Evolutionary conservation across 441 rosid species (phyloP), one percentile per base, ranked within the genome.

Genomic region (Raphanus hybrid): DNA sequence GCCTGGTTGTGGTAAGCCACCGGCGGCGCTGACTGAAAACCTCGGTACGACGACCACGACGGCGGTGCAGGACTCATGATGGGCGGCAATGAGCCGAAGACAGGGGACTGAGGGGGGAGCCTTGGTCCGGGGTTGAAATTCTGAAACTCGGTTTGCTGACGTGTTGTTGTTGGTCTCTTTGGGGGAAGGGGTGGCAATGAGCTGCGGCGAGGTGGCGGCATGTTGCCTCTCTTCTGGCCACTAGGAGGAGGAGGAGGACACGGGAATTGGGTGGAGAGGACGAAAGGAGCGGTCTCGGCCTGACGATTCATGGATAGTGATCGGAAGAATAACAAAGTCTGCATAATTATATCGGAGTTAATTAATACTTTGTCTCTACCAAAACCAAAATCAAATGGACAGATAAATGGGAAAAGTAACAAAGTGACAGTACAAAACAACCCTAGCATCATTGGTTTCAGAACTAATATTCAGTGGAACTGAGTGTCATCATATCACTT

Each of bases 331-430:
- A 9, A 50, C 57, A 50, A 82, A 91, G 76, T 12, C 63, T 80
- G 90, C 84, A 90, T 85, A 82, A 90, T 86, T 26, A 88, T 74
- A 65, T 88, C 89, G 55, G 79, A 78, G 62, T 59, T 26, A 23
- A 2, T 41, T 41, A 45, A 45, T 45, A 59, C 14, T 26, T 3
- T 12, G 18, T 50, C 55, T 85, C 90, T 12, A 27, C 41, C 3
- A 7, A 60, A 41, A 72, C 34, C 41, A 62, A 45, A n/a, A 41
- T 16, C 8, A 26, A 60, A 12, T 12, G 16, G 64, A 71, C 26
- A 9, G 71, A 67, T 67, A 23, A 15, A 32, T 27, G 35, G 1
- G 57, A 8, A 12, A 20, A 3, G 5, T 8, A 62, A 62, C 1
- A 60, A 32, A 37, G 48, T 35, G n/a, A 15, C 27, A 15, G 3